phyloP scores from a whole-genome alignment of 1,284 basidiomycete genomes.

The Macrocystidia cucumis region DNA sequence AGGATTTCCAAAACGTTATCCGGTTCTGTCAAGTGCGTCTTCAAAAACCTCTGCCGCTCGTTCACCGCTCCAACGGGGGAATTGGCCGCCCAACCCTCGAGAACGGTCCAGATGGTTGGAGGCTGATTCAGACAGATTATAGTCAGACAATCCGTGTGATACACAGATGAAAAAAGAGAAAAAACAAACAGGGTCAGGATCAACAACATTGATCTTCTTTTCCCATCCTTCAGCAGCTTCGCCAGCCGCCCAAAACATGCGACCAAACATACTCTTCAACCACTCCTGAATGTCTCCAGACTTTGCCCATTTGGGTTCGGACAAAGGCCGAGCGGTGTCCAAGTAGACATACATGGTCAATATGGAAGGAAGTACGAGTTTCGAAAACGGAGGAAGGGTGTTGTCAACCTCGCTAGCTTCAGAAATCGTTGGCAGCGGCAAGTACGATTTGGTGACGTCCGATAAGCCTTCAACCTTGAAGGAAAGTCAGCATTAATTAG shows the following conservation, averaged over 20 bases:
- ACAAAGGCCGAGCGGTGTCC: conserved; percentile 81
- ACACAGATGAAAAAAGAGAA: conserved; percentile 11
- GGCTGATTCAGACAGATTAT: conserved; percentile 39
- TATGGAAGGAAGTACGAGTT: conserved; percentile 39
- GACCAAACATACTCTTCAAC: conserved; percentile 82
- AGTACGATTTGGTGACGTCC: conserved; percentile 62
- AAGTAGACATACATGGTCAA: conserved; percentile 61
- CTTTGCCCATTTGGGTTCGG: conserved; percentile 94
- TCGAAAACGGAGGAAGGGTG: conserved; percentile 64
- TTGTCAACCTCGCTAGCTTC: conserved; percentile 39
- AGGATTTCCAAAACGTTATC: conserved; percentile 90
- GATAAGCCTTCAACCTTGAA: conserved; percentile 70
- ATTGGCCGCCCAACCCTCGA: conserved; percentile 82
- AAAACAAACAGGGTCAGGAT: conserved; percentile 85
- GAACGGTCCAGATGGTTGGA: conserved; percentile 83
- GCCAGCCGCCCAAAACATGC: conserved; percentile 73
- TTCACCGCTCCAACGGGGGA: conserved; percentile 68
- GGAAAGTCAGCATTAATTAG: conserved; percentile 9
- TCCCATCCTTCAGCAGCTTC: conserved; percentile 80
- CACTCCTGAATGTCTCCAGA: conserved; percentile 91
- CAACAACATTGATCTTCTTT: conserved; percentile 84
- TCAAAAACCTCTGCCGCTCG: conserved; percentile 82
- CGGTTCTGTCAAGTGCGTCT: conserved; percentile 76
- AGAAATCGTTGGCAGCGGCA: conserved; percentile 42
- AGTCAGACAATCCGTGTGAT: conserved; percentile 5